Conservation (phyloP, 345 rosid species). For the Theobroma cacao region DNA sequence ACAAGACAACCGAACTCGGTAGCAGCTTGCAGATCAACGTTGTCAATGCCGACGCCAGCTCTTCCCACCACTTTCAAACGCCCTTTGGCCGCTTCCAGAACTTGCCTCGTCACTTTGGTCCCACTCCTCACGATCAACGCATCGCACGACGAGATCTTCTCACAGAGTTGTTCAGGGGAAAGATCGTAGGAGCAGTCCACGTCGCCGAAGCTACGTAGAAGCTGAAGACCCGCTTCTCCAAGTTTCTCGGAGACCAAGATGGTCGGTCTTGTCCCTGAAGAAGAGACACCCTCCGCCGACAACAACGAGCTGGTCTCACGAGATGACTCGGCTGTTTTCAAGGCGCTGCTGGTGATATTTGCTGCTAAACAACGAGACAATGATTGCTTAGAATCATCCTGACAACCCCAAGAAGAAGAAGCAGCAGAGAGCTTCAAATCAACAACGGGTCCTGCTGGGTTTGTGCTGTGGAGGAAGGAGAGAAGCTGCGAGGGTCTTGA, state of each 20-base stretch:
- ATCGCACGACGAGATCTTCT: conserved; percentile 52
- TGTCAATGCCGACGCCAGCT: conserved; percentile 86
- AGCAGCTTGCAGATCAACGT: conserved; percentile 87
- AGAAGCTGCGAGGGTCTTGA: conserved; percentile 9
- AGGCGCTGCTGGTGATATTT: conserved; percentile 11
- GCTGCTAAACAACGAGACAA: conserved; percentile 7
- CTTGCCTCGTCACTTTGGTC: conserved; percentile 77
- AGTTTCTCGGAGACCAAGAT: conserved; percentile 86
- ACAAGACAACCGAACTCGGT: conserved; percentile 79
- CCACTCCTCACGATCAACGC: conserved; percentile 88
- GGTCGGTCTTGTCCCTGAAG: conserved; percentile 24
- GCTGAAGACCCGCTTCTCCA: conserved; percentile 67
- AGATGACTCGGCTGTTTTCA: conserved; percentile 16
- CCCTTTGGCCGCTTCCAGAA: conserved; percentile 72
- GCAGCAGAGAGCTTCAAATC: conserved; percentile 5
- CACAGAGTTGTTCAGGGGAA: conserved; percentile 50
- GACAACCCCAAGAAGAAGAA: neutral
- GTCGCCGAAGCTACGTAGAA: conserved; percentile 46
- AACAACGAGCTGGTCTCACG: neutral
- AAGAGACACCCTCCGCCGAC: neutral
- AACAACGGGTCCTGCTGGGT: conserved; percentile 24
- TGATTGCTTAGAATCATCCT: neutral
- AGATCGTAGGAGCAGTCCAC: conserved; percentile 72
- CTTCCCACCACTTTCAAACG: conserved; percentile 79
- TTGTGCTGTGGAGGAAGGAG: conserved; percentile 24